Base-by-base conservation (phyloP, 1,139 yeast species). In the Geotrichum reessii region DNA sequence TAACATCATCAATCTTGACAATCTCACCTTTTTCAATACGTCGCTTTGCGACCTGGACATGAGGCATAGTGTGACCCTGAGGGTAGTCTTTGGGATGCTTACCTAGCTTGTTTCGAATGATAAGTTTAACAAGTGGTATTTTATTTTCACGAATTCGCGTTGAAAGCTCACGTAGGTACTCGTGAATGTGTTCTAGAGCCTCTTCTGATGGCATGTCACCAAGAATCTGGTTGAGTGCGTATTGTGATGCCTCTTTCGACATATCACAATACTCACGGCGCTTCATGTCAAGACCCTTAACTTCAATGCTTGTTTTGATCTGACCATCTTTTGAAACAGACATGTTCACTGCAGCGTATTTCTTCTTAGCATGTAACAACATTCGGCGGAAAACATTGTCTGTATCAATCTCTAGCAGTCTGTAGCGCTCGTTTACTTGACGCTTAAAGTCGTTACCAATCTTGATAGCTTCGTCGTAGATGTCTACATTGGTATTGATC, bases 251-350 rank as follows among this genome's bases (percentile, higher is more conserved):
- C 60, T 92, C 96, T 70, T 92, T 95, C 0, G 98, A 89, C 56
- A 93, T 76, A 58, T 90, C 95, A 76, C 98, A 91, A 71, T 83
- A 93, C 72, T 93, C 99, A 77, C 99, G 89, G 73, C 99, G 90
- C 71, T 84, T 85, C 96, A 95, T 86, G 76, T 95, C 99, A 61
- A 95, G 80, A 69, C 99, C 99, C 71, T 93, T 95, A 42, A 93
- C 96, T 72, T 93, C 98, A 64, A 93, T 78, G 33, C 78, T 72
- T 3, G 84, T 73, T 65, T 82, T 88, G 9, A 74, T 62, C 42
- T 71, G 70, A 17, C 82, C 83, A 47, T 83, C 81, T 19, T 33
- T 50, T 27, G 31, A n/a, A 14, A 37, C 44, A 19, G 78, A 71
- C 51, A 81, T 76, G 65, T 84, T 86, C 76, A 92, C 78, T 1